These are phyloP conservation scores for Mycothermus thermophilus DNA, from an alignment of 495 filamentous ascomycete species.

Conservation along the genomic window DNA sequence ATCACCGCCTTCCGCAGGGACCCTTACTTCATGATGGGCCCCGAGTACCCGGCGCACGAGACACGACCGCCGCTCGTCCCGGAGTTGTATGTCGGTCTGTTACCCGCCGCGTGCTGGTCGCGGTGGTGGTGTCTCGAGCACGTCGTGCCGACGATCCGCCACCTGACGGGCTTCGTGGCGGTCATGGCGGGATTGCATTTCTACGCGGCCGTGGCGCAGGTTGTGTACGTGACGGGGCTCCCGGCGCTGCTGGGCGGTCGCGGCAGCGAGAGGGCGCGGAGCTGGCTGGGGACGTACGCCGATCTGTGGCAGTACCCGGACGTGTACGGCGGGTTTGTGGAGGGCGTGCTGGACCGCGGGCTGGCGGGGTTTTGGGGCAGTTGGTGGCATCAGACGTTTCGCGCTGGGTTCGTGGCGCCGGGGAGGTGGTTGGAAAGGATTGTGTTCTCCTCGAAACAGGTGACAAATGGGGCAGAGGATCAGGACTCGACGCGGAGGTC, in stretches of 20 bases:
- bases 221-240: background rate
- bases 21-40: constrained; percentile 53
- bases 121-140: too few relatives aligned
- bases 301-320: constrained; percentile 55
- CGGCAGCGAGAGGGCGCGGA: too few relatives aligned
- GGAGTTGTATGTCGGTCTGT: too few relatives aligned
- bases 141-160: constrained; percentile 38
- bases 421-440: constrained; percentile 18
- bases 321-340: constrained; percentile 41
- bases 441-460: background rate
- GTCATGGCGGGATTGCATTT: constrained; percentile 30
- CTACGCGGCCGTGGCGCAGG: constrained; percentile 14
- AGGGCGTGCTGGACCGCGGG: constrained; percentile 46
- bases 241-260: background rate
- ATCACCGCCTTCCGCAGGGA: constrained; percentile 56
- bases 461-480: background rate
- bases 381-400: constrained; percentile 87
- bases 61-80: constrained; percentile 22
- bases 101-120: too few relatives aligned
- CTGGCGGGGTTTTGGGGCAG: constrained; percentile 64
- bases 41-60: constrained; percentile 15
- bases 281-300: constrained; percentile 33
- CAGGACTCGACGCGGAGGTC: too few relatives aligned
- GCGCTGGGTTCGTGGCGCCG: constrained; percentile 51
- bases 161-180: constrained; percentile 35